phyloP scores from a whole-genome alignment of 2,329 filamentous ascomycete genomes.

The Blumeria hordei region DNA sequence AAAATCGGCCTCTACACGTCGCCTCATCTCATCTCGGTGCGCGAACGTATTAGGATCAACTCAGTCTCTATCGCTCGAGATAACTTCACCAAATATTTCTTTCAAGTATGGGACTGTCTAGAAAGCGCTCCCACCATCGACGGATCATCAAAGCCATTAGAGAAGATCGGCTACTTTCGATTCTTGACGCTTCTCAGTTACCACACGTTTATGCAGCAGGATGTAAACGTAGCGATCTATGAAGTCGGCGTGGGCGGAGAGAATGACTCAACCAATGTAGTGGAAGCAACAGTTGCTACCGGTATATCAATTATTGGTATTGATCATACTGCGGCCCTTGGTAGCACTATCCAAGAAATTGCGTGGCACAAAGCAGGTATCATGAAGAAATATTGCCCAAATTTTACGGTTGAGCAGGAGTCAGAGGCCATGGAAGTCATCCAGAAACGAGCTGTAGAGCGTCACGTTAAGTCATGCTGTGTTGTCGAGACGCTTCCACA shows the following conservation, averaged over 20 bases:
- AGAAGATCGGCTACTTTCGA: constrained; percentile 31
- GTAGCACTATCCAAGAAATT: constrained; percentile 37
- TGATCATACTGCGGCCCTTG: constrained; percentile 40
- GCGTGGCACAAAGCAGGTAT: constrained; percentile 56
- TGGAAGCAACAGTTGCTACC: constrained; percentile 29
- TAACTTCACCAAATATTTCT: constrained; percentile 40
- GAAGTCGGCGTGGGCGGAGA: constrained; percentile 46
- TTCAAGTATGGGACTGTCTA: constrained; percentile 39
- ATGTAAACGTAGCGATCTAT: constrained; percentile 36
- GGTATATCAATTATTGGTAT: constrained; percentile 44
- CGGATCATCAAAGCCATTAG: constrained; percentile 10
- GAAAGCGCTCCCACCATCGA: constrained; percentile 11
- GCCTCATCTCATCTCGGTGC: constrained; percentile 41
- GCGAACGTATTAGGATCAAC: constrained; percentile 42
- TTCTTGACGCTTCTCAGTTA: constrained; percentile 42
- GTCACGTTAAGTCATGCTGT: constrained; percentile 20
- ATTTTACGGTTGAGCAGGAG: constrained; percentile 32
- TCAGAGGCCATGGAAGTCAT: constrained; percentile 25
- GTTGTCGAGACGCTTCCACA: constrained; percentile 24
- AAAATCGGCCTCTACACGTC: constrained; percentile 40
- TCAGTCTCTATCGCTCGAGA: constrained; percentile 13
- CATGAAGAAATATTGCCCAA: constrained; percentile 33
- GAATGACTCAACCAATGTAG: constrained; percentile 43
- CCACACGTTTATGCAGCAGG: constrained; percentile 39
- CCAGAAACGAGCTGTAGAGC: constrained; percentile 26